phyloP scores from a whole-genome alignment of 2,329 filamentous ascomycete species.

The Calonectria hongkongensis region DNA sequence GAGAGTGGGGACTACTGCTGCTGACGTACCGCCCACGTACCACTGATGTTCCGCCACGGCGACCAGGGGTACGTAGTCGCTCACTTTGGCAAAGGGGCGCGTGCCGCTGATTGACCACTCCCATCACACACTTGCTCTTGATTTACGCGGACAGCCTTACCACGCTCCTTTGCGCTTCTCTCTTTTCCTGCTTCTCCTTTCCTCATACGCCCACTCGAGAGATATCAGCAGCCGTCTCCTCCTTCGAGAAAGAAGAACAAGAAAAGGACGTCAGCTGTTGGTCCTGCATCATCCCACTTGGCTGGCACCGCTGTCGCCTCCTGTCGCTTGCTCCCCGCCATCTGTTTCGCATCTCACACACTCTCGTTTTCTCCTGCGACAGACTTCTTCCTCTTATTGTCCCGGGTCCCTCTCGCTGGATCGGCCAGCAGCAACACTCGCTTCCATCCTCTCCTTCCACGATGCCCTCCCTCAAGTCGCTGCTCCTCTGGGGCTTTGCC shows the following conservation, averaged over 20 bases:
- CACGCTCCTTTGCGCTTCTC: not conserved
- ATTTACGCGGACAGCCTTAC: slow-evolving; percentile 30
- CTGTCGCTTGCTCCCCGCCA: not conserved
- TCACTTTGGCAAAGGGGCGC: slow-evolving; percentile 36
- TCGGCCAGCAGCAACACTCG: not conserved
- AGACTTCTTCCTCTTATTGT: not conserved
- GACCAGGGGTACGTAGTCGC: slow-evolving; percentile 26
- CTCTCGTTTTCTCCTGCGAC: not conserved
- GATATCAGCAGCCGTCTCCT: slow-evolving; percentile 1
- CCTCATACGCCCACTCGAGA: not conserved
- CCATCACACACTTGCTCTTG: slow-evolving; percentile 3
- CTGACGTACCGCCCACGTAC: slow-evolving; percentile 24
- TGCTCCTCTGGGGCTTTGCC: slow-evolving; percentile 53
- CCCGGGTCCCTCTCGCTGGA: not conserved
- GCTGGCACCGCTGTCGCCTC: not conserved
- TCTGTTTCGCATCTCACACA: slow-evolving; percentile 5
- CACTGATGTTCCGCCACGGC: slow-evolving; percentile 2
- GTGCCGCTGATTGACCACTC: slow-evolving; percentile 27
- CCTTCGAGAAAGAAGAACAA: not conserved
- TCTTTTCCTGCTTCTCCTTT: not conserved
- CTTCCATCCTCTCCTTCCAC: not conserved
- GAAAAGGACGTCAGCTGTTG: slow-evolving; percentile 3
- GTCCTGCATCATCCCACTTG: not conserved
- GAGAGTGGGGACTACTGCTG: slow-evolving; percentile 14
- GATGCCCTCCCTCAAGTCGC: slow-evolving; percentile 49